phyloP scores from a whole-genome alignment of 768 basidiomycete species.

The Nidularia sp. region DNA sequence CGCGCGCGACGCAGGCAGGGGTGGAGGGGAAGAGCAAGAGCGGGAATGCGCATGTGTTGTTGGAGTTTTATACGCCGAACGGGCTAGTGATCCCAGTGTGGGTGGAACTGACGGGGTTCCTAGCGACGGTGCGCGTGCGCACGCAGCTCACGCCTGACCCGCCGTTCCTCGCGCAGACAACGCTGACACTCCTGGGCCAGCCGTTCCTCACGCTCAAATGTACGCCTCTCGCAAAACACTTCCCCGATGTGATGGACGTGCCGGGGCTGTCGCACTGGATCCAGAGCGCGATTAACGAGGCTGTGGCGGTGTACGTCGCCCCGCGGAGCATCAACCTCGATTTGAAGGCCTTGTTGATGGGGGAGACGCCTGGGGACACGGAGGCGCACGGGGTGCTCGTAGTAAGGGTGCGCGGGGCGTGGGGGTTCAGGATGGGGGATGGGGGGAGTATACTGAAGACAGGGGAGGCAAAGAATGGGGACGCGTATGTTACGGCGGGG shows the following conservation, averaged over 20 bases:
- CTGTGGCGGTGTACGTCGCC: constrained; percentile 58
- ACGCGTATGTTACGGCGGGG: constrained; percentile 61
- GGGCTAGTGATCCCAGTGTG: constrained; percentile 55
- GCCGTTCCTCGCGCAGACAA: constrained; percentile 49
- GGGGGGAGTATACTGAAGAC: constrained; percentile 27
- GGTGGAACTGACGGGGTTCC: constrained; percentile 68
- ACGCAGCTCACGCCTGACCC: constrained; percentile 73
- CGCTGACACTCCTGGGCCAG: constrained; percentile 65
- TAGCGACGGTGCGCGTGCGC: constrained; percentile 58
- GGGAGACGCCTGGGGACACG: constrained; percentile 61
- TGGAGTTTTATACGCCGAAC: constrained; percentile 60
- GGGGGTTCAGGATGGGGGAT: constrained; percentile 40
- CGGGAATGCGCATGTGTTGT: constrained; percentile 59
- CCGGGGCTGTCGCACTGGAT: constrained; percentile 69
- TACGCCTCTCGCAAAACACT: constrained; percentile 54
- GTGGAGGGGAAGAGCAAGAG: constrained; percentile 34
- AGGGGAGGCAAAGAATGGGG: constrained; percentile 23
- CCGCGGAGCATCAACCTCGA: constrained; percentile 71
- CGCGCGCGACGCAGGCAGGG: constrained; percentile 36
- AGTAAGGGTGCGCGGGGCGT: constrained; percentile 61
- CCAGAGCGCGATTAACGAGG: constrained; percentile 61
- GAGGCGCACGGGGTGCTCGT: constrained; percentile 62
- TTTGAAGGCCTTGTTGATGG: constrained; percentile 58
- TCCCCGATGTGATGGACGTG: constrained; percentile 78
- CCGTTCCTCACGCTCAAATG: constrained; percentile 63